A percentile compares a stretch with the other conserved stretches of the same genome.
Conservation (phyloP, 2,329 filamentous ascomycete genomes). For the Colletotrichum higginsianum region DNA sequence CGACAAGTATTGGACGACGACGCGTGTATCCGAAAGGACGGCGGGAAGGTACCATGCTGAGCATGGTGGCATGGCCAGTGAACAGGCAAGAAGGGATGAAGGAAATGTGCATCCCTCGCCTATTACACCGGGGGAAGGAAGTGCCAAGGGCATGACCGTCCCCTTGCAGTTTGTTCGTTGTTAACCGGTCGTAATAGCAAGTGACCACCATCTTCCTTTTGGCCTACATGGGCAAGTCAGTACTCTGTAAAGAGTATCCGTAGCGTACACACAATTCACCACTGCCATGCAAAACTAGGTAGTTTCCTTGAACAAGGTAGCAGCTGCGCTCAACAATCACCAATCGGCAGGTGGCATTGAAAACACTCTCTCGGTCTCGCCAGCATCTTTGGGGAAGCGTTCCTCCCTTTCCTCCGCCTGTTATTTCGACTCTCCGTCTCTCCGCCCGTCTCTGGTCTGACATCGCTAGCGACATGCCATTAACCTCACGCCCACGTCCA, state of each 20-base stretch:
- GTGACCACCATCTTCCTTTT: conserved; percentile 11
- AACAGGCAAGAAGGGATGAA: conserved; percentile 1
- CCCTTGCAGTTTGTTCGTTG: conserved; percentile 32
- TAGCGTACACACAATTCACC: neutral
- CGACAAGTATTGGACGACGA: conserved; percentile 33
- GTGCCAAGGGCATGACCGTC: neutral
- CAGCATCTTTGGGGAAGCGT: neutral
- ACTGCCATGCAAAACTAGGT: conserved; percentile 9
- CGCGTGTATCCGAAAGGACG: conserved; percentile 31
- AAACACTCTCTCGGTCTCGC: neutral
- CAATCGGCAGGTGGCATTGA: neutral
- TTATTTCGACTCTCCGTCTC: conserved; percentile 6
- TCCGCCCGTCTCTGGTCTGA: conserved; percentile 23
- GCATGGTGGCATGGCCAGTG: neutral
- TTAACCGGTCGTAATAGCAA: conserved; percentile 28
- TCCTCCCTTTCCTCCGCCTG: conserved; percentile 16
- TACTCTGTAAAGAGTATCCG: too few species aligned
- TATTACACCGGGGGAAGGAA: conserved; percentile 15
- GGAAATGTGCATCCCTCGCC: conserved; percentile 10
- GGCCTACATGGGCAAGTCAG: conserved; percentile 4
- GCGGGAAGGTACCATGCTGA: conserved; percentile 13
- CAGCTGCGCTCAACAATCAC: conserved; percentile 6
- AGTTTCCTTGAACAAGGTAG: conserved; percentile 2
- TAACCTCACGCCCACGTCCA: conserved; percentile 33
- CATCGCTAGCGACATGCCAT: conserved; percentile 2